Base-by-base conservation (phyloP, 805 yeast genomes). In the Cyberlindnera euphorbiae region DNA sequence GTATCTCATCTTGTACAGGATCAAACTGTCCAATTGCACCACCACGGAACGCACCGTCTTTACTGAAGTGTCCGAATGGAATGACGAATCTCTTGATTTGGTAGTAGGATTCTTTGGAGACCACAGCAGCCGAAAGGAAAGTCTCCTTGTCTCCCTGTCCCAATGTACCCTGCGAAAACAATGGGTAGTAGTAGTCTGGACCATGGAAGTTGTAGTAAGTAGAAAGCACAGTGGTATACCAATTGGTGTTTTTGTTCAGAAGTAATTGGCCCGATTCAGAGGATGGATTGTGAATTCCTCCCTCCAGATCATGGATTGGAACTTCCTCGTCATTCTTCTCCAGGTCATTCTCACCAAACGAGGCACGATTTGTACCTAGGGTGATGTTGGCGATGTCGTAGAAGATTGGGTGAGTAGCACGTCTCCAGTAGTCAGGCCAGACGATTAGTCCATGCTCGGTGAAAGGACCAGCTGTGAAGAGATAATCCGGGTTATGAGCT, bases 371-470 rank as follows among this genome's bases (percentile, higher is more conserved):
- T 59, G 45, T 50, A 21, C 73, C 69, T 1, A 75, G 56, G 32
- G 56, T 41, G 10, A 75, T 60, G 8, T 75, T 81, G 0, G 83
- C 83, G 41, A 85, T 74, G 16, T 75, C 73, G 56, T 80, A 85
- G 47, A 69, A 79, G 27, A 60, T 59, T 3, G 94, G 93, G 3
- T 81, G 72, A 3, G 87, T 82, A 4, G 87, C 75, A 44, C 94
- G 69, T 53, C 78, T 72, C 95, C 95, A 85, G 57, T 75, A 84
- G 56, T 85, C 95, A 2, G 93, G 90, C 89, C 93, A 85, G 12
- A 75, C 52, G 18, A 77, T 57, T 56, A 74, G 58, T 40, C 78
- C 73, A 41, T 63, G 58, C 10, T 64, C 51, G 21, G 51, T 42
- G 58, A 69, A 84, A 0, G 82, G 75, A 24, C 74, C 73, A 10